A percentile compares a stretch with the other conserved stretches of the same genome.
Conservation (phyloP, 202 grass and related monocot genomes). For the Hordeum pubiflorum region DNA sequence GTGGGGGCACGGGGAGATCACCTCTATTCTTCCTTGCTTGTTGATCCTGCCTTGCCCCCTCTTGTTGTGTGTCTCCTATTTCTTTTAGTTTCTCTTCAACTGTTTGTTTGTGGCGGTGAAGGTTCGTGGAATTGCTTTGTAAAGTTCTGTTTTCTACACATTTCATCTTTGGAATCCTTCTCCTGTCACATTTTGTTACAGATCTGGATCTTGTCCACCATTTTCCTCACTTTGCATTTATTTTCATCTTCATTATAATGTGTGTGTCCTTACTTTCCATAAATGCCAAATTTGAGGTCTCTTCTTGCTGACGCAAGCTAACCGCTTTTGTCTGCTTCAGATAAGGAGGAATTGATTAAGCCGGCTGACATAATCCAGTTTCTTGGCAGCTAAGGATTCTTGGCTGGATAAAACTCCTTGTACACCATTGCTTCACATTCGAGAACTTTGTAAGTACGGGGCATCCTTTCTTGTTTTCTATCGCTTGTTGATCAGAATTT, state of each 20-base stretch:
- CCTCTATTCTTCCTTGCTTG: slow-evolving; percentile 13
- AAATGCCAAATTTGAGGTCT: slow-evolving; percentile 50
- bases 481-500: slow-evolving; percentile 9
- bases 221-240: slow-evolving; percentile 28
- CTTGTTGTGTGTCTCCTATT: neutral
- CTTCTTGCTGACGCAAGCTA: slow-evolving; percentile 18
- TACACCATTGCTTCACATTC: neutral
- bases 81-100: slow-evolving; percentile 7
- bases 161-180: slow-evolving; percentile 29
- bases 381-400: slow-evolving; percentile 6
- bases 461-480: neutral
- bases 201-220: slow-evolving; percentile 1
- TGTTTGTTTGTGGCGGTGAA: neutral
- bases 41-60: slow-evolving; percentile 5
- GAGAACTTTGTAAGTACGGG: slow-evolving; percentile 2
- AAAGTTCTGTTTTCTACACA: slow-evolving; percentile 13
- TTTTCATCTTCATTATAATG: neutral
- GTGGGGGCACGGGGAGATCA: neutral
- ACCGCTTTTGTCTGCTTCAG: slow-evolving; percentile 19
- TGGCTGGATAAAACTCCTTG: slow-evolving; percentile 11
- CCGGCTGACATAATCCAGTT: slow-evolving; percentile 10
- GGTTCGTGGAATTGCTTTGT: slow-evolving; percentile 1
- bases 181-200: slow-evolving; percentile 8
- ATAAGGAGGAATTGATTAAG: slow-evolving; percentile 21
- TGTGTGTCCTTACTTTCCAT: slow-evolving; percentile 16